Conservation (phyloP, 352 stramenopile genomes). For the Phytophthora pinifolia region DNA sequence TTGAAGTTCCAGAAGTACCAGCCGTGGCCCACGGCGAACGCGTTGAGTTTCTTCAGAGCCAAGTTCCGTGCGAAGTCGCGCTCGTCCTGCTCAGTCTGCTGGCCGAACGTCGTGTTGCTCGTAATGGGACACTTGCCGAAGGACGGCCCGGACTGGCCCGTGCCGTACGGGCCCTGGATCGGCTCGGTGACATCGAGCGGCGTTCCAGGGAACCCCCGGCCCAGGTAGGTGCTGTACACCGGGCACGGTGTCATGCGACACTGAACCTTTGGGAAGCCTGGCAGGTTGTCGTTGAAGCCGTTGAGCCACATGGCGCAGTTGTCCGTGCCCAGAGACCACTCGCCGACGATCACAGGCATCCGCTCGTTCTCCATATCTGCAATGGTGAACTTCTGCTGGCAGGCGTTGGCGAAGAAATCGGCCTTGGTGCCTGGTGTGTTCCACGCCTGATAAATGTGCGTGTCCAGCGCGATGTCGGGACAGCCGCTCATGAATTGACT, state of each 20-base stretch:
- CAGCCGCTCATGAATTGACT: conserved; percentile 68
- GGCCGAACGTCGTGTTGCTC: conserved; percentile 82
- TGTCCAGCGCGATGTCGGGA: conserved; percentile 94
- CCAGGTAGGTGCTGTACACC: conserved; percentile 87
- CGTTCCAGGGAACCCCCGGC: conserved; percentile 86
- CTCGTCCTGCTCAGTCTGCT: conserved; percentile 79
- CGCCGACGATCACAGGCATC: conserved; percentile 94
- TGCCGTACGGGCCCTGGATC: conserved; percentile 27
- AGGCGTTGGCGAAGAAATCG: conserved; percentile 90
- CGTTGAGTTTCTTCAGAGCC: conserved; percentile 90
- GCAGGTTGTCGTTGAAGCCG: conserved; percentile 44
- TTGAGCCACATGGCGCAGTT: conserved; percentile 85
- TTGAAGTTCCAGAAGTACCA: conserved; percentile 80
- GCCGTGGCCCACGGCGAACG: conserved; percentile 89
- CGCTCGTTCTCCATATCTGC: conserved; percentile 44
- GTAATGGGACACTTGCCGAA: conserved; percentile 45
- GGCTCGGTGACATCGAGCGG: conserved; percentile 66
- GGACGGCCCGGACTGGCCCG: conserved; percentile 23
- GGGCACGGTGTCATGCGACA: conserved; percentile 89
- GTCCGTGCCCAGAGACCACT: conserved; percentile 91
- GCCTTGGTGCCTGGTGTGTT: conserved; percentile 66
- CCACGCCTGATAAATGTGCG: conserved; percentile 95
- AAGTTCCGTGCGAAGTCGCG: conserved; percentile 75
- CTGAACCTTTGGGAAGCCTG: conserved; percentile 89
- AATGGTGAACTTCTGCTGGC: conserved; percentile 87